Evolutionary conservation across 352 stramenopile genomes (phyloP), one percentile per base, ranked within the genome.

Genomic region (Pythium monospermum): DNA sequence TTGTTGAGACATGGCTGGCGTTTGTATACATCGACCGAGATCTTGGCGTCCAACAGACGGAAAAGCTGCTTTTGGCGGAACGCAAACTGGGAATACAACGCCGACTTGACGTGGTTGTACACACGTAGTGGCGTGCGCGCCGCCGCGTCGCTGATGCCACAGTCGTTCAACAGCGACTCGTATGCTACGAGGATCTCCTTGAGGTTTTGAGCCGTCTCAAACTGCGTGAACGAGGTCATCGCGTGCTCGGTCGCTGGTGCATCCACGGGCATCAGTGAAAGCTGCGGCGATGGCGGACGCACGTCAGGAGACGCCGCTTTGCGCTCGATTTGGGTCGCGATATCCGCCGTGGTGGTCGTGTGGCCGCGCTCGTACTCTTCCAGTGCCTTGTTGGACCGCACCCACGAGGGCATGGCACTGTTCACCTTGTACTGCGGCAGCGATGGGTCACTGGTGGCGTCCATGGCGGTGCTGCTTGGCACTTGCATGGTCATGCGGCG

Each of bases 41-140:
- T 62, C 47, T 83, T 83, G 13, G 62, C 48, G 42, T 89, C 75
- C 19, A 89, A 44, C 2, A 89, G 65, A 53, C 83, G 83, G 61
- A 89, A 89, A 28, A 89, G 71, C 49, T 89, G 77, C 49, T 83
- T 82, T 43, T 89, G 77, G 6, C 77, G 77, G 67, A 89, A 89
- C 12, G 71, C 65, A 35, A 89, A 64, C 54, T 85, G 79, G 47
- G 56, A 63, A 35, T 73, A 73, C 10, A 90, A 53, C 1, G 60
- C 61, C 23, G 69, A 57, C 59, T 83, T 85, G 57, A 90, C 71
- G 46, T 83, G 71, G 36, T 75, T 76, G 61, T 88, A 90, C 47
- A 85, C 75, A 27, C 49, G 66, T 64, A 69, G 78, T 0, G 77
- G 77, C 19, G 78, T 68, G 16, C 68, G 56, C 32, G 82, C 59